Evolutionary conservation across 1,139 yeast genomes (phyloP), one percentile per base, ranked within the genome.

Genomic region (Sugiyamaella sp.): DNA sequence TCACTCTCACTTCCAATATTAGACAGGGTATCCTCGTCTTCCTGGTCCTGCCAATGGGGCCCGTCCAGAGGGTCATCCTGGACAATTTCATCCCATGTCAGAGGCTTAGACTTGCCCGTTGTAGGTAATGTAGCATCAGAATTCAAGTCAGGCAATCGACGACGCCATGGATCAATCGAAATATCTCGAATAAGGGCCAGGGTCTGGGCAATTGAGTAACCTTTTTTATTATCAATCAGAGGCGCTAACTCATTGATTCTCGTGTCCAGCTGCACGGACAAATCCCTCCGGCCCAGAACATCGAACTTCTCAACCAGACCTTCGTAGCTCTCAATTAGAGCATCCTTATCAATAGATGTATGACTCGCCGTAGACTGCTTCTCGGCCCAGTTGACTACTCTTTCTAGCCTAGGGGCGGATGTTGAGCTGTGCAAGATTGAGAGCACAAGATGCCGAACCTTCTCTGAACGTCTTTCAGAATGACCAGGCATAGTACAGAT

Each of bases 1-100:
- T 37, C 49, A 17, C 19, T 20, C 17, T 35, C 50, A n/a, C 2
- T 20, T 24, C 20, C 42, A 5, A 25, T 5, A 25, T 10, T 14
- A 14, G 35, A 29, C 8, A 29, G 14, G n/a, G 14, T 29, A 16
- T 55, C 59, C 16, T 25, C 39, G 10, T 41, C 35, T 14, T 35
- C 14, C 5, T 39, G 32, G 17, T 54, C 59, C 10, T 54, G 38
- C 67, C 67, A 64, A 46, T 63, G 65, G 4, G 59, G 62, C 2
- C 67, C 67, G 9, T 42, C 41, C 16, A 64, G 43, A 12, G 67
- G 67, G 9, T 62, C 66, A 24, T 58, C 65, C 4, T 38, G 56
- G 29, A 66, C 39, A 17, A 66, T 65, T 6, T 63, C 62, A 4
- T 52, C 52, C 70, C 70, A 66, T 2, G 65, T 59, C 19, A 57